A percentile compares a stretch with the other conserved stretches of the same genome.
These are phyloP conservation scores for Geotrichum histeridarum DNA, from an alignment of 1,139 yeast genomes.

Conservation along the genomic window DNA sequence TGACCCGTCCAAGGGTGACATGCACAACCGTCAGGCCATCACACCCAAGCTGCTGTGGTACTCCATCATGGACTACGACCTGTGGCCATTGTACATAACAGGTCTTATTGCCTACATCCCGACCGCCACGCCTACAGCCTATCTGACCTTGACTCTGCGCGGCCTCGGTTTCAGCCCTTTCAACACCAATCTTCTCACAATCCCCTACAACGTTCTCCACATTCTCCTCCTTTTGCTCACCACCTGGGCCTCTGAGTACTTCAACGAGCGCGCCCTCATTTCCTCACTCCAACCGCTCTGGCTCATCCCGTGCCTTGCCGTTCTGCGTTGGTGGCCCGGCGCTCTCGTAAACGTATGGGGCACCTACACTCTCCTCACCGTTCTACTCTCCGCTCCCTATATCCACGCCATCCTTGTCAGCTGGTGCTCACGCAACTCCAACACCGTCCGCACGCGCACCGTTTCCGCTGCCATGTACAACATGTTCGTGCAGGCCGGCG, in stretches of 20 bases:
- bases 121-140: conserved; percentile 41
- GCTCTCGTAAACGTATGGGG: conserved; percentile 48
- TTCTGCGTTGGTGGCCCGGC: conserved; percentile 50
- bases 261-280: conserved; percentile 39
- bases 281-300: conserved; percentile 38
- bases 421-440: conserved; percentile 59
- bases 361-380: conserved; percentile 47
- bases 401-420: conserved; percentile 53
- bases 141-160: conserved; percentile 50
- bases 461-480: conserved; percentile 55
- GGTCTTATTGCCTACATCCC: conserved; percentile 46
- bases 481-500: conserved; percentile 54
- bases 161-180: conserved; percentile 54
- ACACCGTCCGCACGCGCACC: conserved; percentile 53
- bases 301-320: conserved; percentile 40
- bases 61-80: conserved; percentile 48
- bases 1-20: conserved; percentile 63
- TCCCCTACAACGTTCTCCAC: conserved; percentile 45
- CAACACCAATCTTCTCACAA: conserved; percentile 50
- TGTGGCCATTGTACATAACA: conserved; percentile 54
- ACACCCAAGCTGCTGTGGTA: conserved; percentile 40
- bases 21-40: conserved; percentile 59
- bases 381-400: conserved; percentile 47
- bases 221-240: conserved; percentile 41
- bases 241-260: conserved; percentile 43